Evolutionary conservation across 176 grass and related monocot genomes (phyloP).

Genomic region (Avena eriantha): DNA sequence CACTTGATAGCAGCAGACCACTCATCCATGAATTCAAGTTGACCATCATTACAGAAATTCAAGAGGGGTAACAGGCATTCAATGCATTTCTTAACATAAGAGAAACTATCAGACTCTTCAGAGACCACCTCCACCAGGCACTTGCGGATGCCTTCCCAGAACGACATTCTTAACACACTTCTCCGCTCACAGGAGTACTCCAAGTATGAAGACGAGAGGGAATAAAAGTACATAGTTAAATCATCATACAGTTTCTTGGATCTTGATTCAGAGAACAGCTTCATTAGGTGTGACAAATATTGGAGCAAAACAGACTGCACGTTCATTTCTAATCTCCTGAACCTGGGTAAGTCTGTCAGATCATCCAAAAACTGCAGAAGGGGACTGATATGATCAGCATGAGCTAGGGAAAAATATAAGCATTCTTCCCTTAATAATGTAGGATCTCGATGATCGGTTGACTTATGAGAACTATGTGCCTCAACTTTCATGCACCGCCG

Average conservation of each 20-base stretch:
- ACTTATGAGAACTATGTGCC: conserved; percentile 43
- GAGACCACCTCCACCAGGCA: conserved; percentile 60
- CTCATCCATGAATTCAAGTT: conserved; percentile 54
- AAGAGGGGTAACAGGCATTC: conserved; percentile 63
- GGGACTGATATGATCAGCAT: conserved; percentile 69
- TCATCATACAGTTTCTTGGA: conserved; percentile 77
- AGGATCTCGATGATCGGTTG: conserved; percentile 34
- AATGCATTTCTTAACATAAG: conserved; percentile 70
- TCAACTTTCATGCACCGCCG: conserved; percentile 78
- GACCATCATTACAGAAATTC: conserved; percentile 54
- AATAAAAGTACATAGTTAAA: conserved; percentile 71
- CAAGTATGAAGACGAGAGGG: conserved; percentile 52
- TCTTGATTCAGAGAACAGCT: conserved; percentile 74
- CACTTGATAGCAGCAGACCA: conserved; percentile 78
- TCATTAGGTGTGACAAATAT: conserved; percentile 64
- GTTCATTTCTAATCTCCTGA: conserved; percentile 74
- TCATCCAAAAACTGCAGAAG: conserved; percentile 85
- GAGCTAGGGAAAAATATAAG: conserved; percentile 77
- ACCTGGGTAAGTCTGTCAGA: conserved; percentile 79
- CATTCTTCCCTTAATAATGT: conserved; percentile 69
- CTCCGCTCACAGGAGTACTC: conserved; percentile 56
- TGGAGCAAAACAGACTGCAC: conserved; percentile 72
- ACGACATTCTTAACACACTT: conserved; percentile 74
- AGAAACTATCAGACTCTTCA: conserved; percentile 46
- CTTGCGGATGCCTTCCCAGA: conserved; percentile 74